phyloP scores from a whole-genome alignment of 2,329 filamentous ascomycete genomes.

The Coniochaeta ligniaria region DNA sequence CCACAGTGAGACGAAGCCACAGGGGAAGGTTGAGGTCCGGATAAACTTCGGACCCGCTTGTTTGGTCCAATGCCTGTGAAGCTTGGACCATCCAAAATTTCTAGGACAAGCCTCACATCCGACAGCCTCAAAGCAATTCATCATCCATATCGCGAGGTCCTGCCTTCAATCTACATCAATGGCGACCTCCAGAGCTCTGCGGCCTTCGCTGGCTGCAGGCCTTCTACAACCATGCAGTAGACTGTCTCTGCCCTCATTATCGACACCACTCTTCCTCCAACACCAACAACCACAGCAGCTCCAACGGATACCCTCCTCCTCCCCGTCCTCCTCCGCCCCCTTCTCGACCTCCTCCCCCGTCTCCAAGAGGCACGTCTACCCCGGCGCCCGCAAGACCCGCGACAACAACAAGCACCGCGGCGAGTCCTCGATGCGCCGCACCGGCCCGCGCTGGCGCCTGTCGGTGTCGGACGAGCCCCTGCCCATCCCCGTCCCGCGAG shows the following conservation, averaged over 20 bases:
- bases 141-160: not conserved
- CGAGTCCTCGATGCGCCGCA: constrained; percentile 72
- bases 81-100: constrained; percentile 19
- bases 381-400: constrained; percentile 35
- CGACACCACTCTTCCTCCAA: constrained; percentile 19
- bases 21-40: constrained; percentile 3
- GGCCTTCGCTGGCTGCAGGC: constrained; percentile 20
- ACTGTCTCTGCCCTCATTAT: constrained; percentile 11
- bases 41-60: not conserved
- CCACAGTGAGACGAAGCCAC: not conserved
- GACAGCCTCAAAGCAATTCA: not conserved
- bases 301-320: not conserved
- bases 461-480: constrained; percentile 66
- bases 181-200: constrained; percentile 13
- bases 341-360: constrained; percentile 51
- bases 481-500: constrained; percentile 52
- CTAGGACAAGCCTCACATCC: constrained; percentile 1
- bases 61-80: not conserved
- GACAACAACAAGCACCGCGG: constrained; percentile 78
- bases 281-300: not conserved
- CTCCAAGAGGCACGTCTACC: constrained; percentile 32
- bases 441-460: constrained; percentile 67
- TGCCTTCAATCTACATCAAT: constrained; percentile 5
- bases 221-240: constrained; percentile 10
- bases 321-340: constrained; percentile 10